Evolutionary conservation across 2,329 filamentous ascomycete genomes (phyloP), one percentile per base, ranked within the genome.

Genomic region (Beauveria brongniartii): DNA sequence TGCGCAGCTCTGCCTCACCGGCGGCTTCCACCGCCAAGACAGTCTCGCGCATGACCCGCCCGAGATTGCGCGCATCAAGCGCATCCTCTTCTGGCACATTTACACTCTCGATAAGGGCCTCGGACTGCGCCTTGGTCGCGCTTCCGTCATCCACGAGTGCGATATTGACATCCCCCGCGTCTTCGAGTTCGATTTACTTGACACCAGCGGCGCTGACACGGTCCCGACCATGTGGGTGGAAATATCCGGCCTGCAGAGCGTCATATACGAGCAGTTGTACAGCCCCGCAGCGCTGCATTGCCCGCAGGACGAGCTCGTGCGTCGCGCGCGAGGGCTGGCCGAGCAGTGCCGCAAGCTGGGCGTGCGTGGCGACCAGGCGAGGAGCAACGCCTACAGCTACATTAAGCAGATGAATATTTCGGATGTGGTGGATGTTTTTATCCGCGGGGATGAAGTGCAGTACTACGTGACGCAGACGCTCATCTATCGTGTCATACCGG

Each of bases 41-140:
- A 69, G 67, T 3, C 68, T 72, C 37, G 70, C 70, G 14, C 65
- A 71, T 43, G 73, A 75, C 54, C 64, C 71, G 20, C 68, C 72
- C 8, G 67, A 68, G 9, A 68, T 65, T 26, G 66, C 69, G 40
- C 69, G 72, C 60, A 67, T 75, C 58, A 78, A 77, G 64, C 68
- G 71, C 2, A 70, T 75, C n/a, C 66, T 80, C 26, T 81, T 81
- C 63, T 81, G 78, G 78, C 73, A 77, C 40, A 68, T 78, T 1
- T 88, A 87, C 67, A 77, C 80, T 8, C 72, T 86, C 14, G 82
- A 88, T 65, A 85, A 82, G 62, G 78, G 78, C 1, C 72, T 88
- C 12, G 79, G 82, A 0, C 73, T 89, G 46, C 77, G 84, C 2
- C 73, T 88, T 1, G 86, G 86, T 0, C 79, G 84, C 16, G 77